These are phyloP conservation scores for Trichoderma oligosporum DNA, from an alignment of 2,329 filamentous ascomycete species.

Conservation along the genomic window DNA sequence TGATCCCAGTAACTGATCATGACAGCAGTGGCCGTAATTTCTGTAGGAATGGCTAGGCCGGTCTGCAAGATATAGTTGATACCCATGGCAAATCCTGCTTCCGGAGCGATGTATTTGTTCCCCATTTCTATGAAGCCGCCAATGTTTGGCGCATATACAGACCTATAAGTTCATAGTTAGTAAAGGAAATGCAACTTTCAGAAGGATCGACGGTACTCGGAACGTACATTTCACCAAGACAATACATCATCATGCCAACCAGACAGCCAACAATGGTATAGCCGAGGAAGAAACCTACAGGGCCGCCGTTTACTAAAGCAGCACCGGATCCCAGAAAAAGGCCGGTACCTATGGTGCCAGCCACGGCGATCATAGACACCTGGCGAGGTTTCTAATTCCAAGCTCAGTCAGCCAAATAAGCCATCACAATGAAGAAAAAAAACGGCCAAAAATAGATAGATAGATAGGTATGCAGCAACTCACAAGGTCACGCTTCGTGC, in stretches of 20 bases:
- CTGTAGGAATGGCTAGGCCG: slow-evolving; percentile 24
- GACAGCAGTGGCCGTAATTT: slow-evolving; percentile 24
- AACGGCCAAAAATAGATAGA: no score
- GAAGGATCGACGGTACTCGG: no score
- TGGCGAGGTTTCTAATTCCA: slow-evolving; percentile 24
- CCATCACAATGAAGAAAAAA: not conserved
- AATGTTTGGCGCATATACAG: slow-evolving; percentile 25
- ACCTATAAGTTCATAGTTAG: slow-evolving; percentile 18
- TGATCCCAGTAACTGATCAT: slow-evolving; percentile 26
- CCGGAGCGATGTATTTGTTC: slow-evolving; percentile 25
- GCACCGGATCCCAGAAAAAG: slow-evolving; percentile 25
- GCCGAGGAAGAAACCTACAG: slow-evolving; percentile 21
- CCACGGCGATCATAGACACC: slow-evolving; percentile 37
- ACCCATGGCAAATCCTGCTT: slow-evolving; percentile 26
- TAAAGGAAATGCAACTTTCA: not conserved
- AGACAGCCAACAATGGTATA: slow-evolving; percentile 20
- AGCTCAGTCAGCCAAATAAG: not conserved
- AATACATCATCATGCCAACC: slow-evolving; percentile 23
- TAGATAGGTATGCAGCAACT: not conserved
- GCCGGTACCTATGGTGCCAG: slow-evolving; percentile 39
- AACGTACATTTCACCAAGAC: slow-evolving; percentile 23
- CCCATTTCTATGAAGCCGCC: slow-evolving; percentile 28
- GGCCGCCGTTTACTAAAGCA: slow-evolving; percentile 19
- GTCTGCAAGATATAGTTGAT: slow-evolving; percentile 25
- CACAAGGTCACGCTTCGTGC: slow-evolving; percentile 21